These are phyloP conservation scores for Elaphomyces granulatus DNA, from an alignment of 495 filamentous ascomycete genomes.

Conservation along the genomic window DNA sequence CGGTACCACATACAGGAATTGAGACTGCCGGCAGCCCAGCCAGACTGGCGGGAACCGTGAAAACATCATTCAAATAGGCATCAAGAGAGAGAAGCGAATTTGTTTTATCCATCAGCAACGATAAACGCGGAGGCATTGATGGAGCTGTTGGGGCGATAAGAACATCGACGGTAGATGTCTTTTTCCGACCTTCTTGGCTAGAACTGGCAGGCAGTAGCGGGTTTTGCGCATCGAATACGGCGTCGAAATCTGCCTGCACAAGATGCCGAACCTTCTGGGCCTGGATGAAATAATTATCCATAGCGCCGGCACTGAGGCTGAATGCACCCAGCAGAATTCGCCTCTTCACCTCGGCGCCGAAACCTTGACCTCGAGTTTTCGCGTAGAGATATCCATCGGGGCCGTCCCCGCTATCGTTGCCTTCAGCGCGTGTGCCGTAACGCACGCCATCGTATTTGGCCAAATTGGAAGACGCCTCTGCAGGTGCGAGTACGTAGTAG, in stretches of 20 bases:
- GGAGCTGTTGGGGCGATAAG: constrained; percentile 81
- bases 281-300: constrained; percentile 93
- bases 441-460: constrained; percentile 93
- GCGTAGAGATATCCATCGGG: constrained; percentile 53
- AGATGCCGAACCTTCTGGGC: constrained; percentile 78
- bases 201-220: constrained; percentile 35
- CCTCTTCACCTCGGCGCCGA: constrained; percentile 73
- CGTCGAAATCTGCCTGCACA: constrained; percentile 73
- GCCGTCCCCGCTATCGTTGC: constrained; percentile 15
- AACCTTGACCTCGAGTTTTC: constrained; percentile 50
- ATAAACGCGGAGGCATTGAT: constrained; percentile 53
- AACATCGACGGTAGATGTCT: constrained; percentile 55
- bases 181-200: constrained; percentile 15
- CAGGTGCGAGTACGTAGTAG: constrained; percentile 90
- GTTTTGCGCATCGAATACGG: constrained; percentile 54
- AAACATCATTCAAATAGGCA: constrained; percentile 81
- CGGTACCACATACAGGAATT: constrained; percentile 38
- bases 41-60: constrained; percentile 88
- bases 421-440: constrained; percentile 49
- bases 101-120: constrained; percentile 23
- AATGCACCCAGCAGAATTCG: constrained; percentile 85
- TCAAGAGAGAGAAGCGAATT: constrained; percentile 26
- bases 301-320: constrained; percentile 75
- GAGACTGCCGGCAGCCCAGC: constrained; percentile 85
- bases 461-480: constrained; percentile 94